Evolutionary conservation across 2,329 filamentous ascomycete species (phyloP).

Genomic region (Penicillium sp.): DNA sequence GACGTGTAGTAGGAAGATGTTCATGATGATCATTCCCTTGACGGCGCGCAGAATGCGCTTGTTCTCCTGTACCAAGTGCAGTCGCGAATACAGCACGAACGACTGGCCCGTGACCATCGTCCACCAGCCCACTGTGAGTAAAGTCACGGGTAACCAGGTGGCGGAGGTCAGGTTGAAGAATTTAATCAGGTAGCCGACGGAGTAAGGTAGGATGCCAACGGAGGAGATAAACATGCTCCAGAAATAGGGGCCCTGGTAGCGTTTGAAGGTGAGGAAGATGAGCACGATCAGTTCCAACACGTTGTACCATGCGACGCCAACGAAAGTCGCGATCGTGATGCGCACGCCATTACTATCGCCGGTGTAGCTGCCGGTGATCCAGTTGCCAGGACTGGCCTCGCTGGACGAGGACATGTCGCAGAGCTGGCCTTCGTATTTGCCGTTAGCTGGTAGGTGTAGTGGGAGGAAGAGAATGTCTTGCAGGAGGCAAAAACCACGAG

Average conservation of each 20-base stretch:
- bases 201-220: slow-evolving; percentile 50
- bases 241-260: slow-evolving; percentile 54
- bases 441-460: too few species aligned
- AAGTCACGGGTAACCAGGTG: slow-evolving; percentile 34
- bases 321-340: slow-evolving; percentile 34
- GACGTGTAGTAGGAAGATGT: slow-evolving; percentile 57
- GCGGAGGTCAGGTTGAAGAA: slow-evolving; percentile 30
- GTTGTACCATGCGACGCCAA: slow-evolving; percentile 37
- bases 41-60: slow-evolving; percentile 51
- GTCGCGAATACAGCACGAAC: slow-evolving; percentile 62
- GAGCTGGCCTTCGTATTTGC: too few species aligned
- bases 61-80: slow-evolving; percentile 61
- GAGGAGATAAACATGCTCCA: slow-evolving; percentile 53
- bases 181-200: slow-evolving; percentile 34
- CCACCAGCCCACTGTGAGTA: slow-evolving; percentile 58
- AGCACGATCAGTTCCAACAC: slow-evolving; percentile 51
- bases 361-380: slow-evolving; percentile 34
- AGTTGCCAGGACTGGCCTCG: slow-evolving; percentile 31
- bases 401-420: slow-evolving; percentile 29
- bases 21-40: slow-evolving; percentile 61
- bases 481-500: not conserved
- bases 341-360: slow-evolving; percentile 29
- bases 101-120: slow-evolving; percentile 64
- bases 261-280: slow-evolving; percentile 53
- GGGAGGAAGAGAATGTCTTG: not conserved